phyloP scores from a whole-genome alignment of 768 basidiomycete genomes.

The Boletus rubropictus region DNA sequence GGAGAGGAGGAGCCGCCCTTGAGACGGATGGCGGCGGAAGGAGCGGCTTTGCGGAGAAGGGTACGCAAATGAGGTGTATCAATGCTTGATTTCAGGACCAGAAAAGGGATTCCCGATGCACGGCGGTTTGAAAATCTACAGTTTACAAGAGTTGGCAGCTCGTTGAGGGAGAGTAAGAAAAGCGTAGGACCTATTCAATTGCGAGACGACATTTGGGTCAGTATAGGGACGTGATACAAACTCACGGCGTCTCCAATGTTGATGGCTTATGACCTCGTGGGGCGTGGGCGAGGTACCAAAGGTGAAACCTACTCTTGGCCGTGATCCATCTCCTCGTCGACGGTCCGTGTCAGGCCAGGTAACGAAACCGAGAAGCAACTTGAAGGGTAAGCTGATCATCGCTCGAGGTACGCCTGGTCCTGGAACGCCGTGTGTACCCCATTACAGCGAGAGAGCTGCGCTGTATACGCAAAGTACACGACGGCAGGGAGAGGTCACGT shows the following conservation, averaged over 20 bases:
- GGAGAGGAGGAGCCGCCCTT: no score
- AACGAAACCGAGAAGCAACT: background rate
- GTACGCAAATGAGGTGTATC: background rate
- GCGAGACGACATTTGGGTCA: background rate
- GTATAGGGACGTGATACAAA: no score
- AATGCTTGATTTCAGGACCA: background rate
- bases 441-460: no score
- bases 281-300: background rate
- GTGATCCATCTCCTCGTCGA: background rate
- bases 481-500: constrained; percentile 10
- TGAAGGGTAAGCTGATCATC: background rate
- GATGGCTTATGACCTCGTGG: background rate
- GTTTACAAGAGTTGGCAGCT: background rate
- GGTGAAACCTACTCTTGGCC: background rate
- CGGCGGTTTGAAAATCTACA: background rate
- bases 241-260: background rate
- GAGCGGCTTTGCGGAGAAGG: background rate
- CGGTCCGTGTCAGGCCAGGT: background rate
- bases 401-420: no score
- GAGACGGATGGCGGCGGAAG: background rate
- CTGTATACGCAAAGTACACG: no score
- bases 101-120: background rate
- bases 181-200: background rate
- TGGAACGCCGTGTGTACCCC: background rate
- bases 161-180: background rate